A percentile compares a stretch with the other conserved stretches of the same genome.
These are phyloP conservation scores for Nemania sp. DNA, from an alignment of 2,329 filamentous ascomycete species.

Conservation along the genomic window DNA sequence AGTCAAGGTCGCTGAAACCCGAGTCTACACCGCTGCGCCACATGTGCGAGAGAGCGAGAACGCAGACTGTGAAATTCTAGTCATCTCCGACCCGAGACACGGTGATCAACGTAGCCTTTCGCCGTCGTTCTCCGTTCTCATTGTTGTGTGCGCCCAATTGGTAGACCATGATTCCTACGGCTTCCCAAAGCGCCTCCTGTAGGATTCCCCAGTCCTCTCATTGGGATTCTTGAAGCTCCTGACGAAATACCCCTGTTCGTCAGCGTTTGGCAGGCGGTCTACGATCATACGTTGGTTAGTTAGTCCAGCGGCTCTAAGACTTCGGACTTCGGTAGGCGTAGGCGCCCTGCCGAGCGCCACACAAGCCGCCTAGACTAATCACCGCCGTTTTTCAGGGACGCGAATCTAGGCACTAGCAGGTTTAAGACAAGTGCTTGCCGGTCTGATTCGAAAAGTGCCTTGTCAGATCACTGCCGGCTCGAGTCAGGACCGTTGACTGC, in stretches of 20 bases:
- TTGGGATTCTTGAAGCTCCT: conserved; percentile 14
- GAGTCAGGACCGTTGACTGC: background rate
- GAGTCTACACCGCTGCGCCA: conserved; percentile 7
- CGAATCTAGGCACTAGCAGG: background rate
- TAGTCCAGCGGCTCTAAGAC: background rate
- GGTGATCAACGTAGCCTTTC: conserved; percentile 8
- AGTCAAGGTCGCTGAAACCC: background rate
- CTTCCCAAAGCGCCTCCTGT: conserved; percentile 9
- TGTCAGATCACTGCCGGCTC: background rate
- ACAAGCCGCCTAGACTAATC: background rate
- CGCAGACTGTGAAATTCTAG: background rate
- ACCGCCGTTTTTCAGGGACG: conserved; percentile 5
- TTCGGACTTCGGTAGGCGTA: background rate
- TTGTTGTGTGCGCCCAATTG: conserved; percentile 19
- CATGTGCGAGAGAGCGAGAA: background rate
- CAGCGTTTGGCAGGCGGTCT: conserved; percentile 8
- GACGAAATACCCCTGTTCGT: conserved; percentile 10
- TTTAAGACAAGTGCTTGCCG: background rate
- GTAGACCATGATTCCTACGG: conserved; percentile 9
- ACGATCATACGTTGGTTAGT: background rate
- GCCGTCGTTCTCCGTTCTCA: background rate
- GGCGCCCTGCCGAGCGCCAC: background rate
- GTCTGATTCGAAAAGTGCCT: background rate
- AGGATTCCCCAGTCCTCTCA: background rate
- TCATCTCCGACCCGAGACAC: conserved; percentile 18